Evolutionary conservation across 441 rosid genomes (phyloP), one percentile per base, ranked within the genome.

Genomic region (Daphne laureola): DNA sequence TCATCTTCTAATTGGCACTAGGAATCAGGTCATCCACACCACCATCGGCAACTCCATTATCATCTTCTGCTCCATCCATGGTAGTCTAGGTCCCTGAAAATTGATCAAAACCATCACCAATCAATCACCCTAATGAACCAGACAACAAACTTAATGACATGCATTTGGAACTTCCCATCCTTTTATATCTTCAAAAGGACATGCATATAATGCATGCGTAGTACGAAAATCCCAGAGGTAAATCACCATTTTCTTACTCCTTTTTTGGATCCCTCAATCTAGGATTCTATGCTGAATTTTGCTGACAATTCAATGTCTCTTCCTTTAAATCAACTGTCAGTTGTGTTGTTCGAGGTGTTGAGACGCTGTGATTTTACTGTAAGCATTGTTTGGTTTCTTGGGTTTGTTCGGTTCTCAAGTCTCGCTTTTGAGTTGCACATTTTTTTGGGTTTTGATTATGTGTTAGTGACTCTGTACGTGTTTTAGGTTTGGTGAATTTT

Each of bases 21-120:
- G 75, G 69, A n/a, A 80, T 73, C 59, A 67, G 59, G 53, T 78
- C 66, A 40, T 69, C 73, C 64, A 2, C 25, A 21, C 57, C 63
- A 12, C 50, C 53, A 45, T 61, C 49, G 13, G 17, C 58, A 53
- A 71, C 61, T 8, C 69, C 84, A 14, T 67, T 25, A 36, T 72
- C 77, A 5, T 79, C 84, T 54, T 76, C 89, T 41, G 70, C 60
- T 60, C 84, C 96, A 92, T 92, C 98, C 98, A 88, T 57, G 60
- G 74, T 54, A 88, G 62, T 62, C 71, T 74, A 51, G 95, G 94
- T 58, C 96, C 98, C 98, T 92, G 76, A 65, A 61, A 57, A 65
- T 51, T 51, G 47, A 44, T 42, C 21, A 36, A 13, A 57, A 7
- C 6, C 11, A 9, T 7, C 38, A 31, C 38, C 11, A 31, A 31